Evolutionary conservation across 345 rosid species (phyloP).

Genomic region (Combretum micranthum): DNA sequence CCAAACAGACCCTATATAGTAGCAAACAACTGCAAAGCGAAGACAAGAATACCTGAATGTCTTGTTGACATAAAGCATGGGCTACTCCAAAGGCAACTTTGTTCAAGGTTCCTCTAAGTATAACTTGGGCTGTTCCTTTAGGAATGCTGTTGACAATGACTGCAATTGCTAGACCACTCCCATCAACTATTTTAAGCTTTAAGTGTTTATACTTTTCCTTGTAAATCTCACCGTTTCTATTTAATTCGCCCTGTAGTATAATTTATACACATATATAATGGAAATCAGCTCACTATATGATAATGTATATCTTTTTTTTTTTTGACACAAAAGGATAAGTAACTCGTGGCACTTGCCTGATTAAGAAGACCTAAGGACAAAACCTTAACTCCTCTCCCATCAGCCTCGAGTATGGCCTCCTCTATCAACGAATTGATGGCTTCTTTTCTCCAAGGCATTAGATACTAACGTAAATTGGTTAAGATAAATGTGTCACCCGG

Average conservation of each 20-base stretch:
- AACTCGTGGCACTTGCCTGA: conserved; percentile 21
- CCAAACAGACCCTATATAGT: too few species aligned
- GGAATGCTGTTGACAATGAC: conserved; percentile 37
- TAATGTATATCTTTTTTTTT: too few species aligned
- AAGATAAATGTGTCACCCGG: not conserved
- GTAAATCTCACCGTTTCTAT: conserved; percentile 37
- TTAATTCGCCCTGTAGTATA: conserved; percentile 33
- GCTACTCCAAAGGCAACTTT: conserved; percentile 32
- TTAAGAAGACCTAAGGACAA: conserved; percentile 39
- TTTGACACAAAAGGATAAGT: too few species aligned
- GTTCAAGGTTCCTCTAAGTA: conserved; percentile 34
- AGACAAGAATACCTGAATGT: conserved; percentile 26
- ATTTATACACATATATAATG: not conserved
- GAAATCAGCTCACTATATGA: too few species aligned
- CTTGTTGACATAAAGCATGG: conserved; percentile 28
- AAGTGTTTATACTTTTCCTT: conserved; percentile 29
- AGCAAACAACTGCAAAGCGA: not conserved
- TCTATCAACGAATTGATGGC: conserved; percentile 27
- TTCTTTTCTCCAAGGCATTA: conserved; percentile 10
- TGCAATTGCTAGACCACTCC: conserved; percentile 47
- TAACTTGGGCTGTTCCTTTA: conserved; percentile 24
- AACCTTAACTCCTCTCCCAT: conserved; percentile 26
- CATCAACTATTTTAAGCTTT: conserved; percentile 47
- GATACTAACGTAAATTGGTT: conserved; percentile 12
- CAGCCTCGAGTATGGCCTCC: conserved; percentile 34